Percentiles rank a stretch among this genome's conserved stretches.
Evolutionary conservation across 495 filamentous ascomycete species (phyloP).

Genomic region (Acidiella bohemica): DNA sequence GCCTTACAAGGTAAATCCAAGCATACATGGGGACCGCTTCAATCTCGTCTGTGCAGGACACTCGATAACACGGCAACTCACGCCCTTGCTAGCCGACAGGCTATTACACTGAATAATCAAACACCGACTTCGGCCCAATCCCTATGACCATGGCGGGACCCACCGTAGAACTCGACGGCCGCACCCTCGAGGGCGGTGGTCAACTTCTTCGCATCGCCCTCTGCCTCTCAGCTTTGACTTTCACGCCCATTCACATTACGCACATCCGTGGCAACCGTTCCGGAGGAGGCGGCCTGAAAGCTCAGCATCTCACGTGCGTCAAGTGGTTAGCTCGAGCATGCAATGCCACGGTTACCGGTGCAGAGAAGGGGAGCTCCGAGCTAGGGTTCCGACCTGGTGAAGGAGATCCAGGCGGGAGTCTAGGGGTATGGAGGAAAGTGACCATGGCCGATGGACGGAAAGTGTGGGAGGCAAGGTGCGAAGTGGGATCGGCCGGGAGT

Average conservation of each 20-base stretch:
- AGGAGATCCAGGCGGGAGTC: neutral
- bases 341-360: slow-evolving; percentile 43
- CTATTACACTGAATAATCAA: no score
- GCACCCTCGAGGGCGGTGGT: slow-evolving; percentile 71
- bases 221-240: slow-evolving; percentile 53
- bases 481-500: slow-evolving; percentile 27
- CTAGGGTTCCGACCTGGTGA: slow-evolving; percentile 25
- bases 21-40: no score
- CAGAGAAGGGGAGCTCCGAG: slow-evolving; percentile 30
- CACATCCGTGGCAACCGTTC: slow-evolving; percentile 57
- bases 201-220: slow-evolving; percentile 66
- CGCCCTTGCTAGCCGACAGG: no score
- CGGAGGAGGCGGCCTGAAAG: slow-evolving; percentile 49
- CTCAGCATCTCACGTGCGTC: slow-evolving; percentile 58
- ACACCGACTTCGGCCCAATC: no score
- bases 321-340: slow-evolving; percentile 51
- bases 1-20: no score
- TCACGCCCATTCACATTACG: slow-evolving; percentile 48
- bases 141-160: no score
- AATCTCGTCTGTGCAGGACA: no score
- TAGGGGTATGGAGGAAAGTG: slow-evolving; percentile 1
- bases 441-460: neutral
- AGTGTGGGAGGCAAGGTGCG: slow-evolving; percentile 8
- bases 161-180: no score
- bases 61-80: no score